Conservation (phyloP, 441 rosid genomes). For the Breynia disticha region DNA sequence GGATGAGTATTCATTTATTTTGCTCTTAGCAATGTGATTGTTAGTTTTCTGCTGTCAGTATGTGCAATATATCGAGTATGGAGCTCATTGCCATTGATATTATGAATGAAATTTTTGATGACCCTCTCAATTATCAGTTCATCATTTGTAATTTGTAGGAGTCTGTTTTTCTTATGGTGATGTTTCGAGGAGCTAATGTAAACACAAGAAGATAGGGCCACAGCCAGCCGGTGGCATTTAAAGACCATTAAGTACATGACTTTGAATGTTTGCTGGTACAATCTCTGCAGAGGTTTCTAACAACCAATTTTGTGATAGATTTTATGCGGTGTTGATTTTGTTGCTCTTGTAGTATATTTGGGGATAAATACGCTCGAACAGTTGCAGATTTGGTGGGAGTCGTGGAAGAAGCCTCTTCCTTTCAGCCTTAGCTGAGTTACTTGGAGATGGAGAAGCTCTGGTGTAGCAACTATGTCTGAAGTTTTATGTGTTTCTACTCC, state of each 20-base stretch:
- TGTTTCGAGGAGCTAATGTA: conserved; percentile 7
- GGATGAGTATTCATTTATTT: too few species aligned
- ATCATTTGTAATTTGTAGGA: conserved; percentile 25
- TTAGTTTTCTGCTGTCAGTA: too few species aligned
- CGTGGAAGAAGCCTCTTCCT: too few species aligned
- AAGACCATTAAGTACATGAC: conserved; percentile 8
- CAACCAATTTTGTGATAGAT: conserved; percentile 10
- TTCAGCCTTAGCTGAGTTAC: too few species aligned
- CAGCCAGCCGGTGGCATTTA: conserved; percentile 9
- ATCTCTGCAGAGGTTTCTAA: conserved; percentile 14
- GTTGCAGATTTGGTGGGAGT: too few species aligned
- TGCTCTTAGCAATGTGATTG: too few species aligned
- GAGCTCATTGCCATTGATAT: background rate
- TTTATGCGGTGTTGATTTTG: background rate
- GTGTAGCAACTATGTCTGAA: too few species aligned
- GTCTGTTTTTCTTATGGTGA: conserved; percentile 10
- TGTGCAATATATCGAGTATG: too few species aligned
- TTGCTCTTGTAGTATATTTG: too few species aligned
- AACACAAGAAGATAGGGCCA: conserved; percentile 4
- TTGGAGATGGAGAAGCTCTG: too few species aligned
- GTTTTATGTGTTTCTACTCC: too few species aligned
- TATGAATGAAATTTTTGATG: conserved; percentile 7
- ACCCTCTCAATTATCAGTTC: conserved; percentile 17
- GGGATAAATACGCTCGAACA: too few species aligned
- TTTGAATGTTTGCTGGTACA: conserved; percentile 4